Conservation (phyloP, 345 rosid species). For the Erodium maritimum region DNA sequence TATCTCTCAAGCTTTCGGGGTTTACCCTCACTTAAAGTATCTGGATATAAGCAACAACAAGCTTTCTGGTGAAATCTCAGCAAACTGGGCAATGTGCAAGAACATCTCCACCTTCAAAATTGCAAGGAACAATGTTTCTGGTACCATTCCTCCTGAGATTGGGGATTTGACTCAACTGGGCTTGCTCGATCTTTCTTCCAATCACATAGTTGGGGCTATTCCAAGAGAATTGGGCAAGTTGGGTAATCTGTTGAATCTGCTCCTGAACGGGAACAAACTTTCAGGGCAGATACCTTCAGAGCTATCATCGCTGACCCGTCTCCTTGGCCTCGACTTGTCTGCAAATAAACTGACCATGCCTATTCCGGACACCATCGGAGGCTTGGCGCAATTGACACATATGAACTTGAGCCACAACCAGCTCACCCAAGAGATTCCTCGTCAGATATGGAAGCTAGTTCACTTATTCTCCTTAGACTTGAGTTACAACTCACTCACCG, state of each 20-base stretch:
- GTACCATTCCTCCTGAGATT: background rate
- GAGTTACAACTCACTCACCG: slow-evolving; percentile 17
- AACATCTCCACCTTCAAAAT: slow-evolving; percentile 3
- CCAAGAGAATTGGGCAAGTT: slow-evolving; percentile 15
- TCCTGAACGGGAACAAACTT: slow-evolving; percentile 13
- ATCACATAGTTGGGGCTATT: slow-evolving; percentile 19
- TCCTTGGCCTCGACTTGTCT: slow-evolving; percentile 14
- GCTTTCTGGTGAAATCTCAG: slow-evolving; percentile 19
- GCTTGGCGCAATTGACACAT: background rate
- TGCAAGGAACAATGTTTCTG: slow-evolving; percentile 4
- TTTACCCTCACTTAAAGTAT: slow-evolving; percentile 14
- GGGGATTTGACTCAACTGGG: slow-evolving; percentile 2
- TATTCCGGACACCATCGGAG: slow-evolving; percentile 13
- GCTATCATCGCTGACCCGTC: slow-evolving; percentile 12
- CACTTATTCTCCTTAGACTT: slow-evolving; percentile 13
- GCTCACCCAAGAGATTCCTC: slow-evolving; percentile 17
- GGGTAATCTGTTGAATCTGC: background rate
- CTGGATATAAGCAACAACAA: slow-evolving; percentile 23
- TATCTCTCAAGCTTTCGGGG: slow-evolving; percentile 14
- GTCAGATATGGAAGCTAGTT: background rate
- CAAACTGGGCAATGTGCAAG: slow-evolving; percentile 18
- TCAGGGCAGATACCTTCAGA: slow-evolving; percentile 13
- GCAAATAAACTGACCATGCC: slow-evolving; percentile 12
- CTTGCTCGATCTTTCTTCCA: slow-evolving; percentile 26
- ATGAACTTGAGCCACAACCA: slow-evolving; percentile 28